phyloP scores from a whole-genome alignment of 1,284 basidiomycete genomes.

The Calocybe gambosa region DNA sequence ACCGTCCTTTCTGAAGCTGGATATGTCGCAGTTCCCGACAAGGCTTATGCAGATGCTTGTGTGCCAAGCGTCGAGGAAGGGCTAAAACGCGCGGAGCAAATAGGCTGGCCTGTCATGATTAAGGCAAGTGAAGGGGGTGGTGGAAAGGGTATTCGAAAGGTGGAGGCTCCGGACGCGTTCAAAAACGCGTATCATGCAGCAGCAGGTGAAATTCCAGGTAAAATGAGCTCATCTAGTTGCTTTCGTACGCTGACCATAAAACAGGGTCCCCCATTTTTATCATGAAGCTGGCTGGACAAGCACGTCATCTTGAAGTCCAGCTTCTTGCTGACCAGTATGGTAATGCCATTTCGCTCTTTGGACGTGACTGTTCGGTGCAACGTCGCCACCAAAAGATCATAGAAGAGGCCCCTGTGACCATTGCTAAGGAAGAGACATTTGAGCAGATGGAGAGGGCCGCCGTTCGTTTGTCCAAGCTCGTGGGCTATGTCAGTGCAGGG shows the following conservation, averaged over 20 bases:
- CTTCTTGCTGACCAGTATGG: slow-evolving; percentile 96
- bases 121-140: slow-evolving; percentile 99
- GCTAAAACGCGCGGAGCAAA: slow-evolving; percentile 75
- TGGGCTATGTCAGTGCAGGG: slow-evolving; percentile 98
- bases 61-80: slow-evolving; percentile 90
- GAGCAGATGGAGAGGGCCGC: slow-evolving; percentile 99
- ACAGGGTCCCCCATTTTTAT: slow-evolving; percentile 98
- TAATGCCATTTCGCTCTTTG: slow-evolving; percentile 98
- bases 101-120: slow-evolving; percentile 99
- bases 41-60: slow-evolving; percentile 87
- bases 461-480: slow-evolving; percentile 94
- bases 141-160: slow-evolving; percentile 97
- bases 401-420: slow-evolving; percentile 98
- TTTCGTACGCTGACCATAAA: slow-evolving; percentile 11
- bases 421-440: slow-evolving; percentile 86
- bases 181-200: slow-evolving; percentile 94
- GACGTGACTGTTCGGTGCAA: slow-evolving; percentile 99
- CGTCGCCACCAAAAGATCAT: slow-evolving; percentile 99
- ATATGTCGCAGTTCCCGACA: slow-evolving; percentile 91
- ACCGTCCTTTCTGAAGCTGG: slow-evolving; percentile 84
- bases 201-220: slow-evolving; percentile 93
- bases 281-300: slow-evolving; percentile 98
- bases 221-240: slow-evolving; percentile 16
- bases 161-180: slow-evolving; percentile 82
- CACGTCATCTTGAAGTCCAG: slow-evolving; percentile 97